A percentile compares a stretch with the other conserved stretches of the same genome.
These are phyloP conservation scores for Pseudogymnoascus sp. DNA, from an alignment of 2,329 filamentous ascomycete species.

Conservation along the genomic window DNA sequence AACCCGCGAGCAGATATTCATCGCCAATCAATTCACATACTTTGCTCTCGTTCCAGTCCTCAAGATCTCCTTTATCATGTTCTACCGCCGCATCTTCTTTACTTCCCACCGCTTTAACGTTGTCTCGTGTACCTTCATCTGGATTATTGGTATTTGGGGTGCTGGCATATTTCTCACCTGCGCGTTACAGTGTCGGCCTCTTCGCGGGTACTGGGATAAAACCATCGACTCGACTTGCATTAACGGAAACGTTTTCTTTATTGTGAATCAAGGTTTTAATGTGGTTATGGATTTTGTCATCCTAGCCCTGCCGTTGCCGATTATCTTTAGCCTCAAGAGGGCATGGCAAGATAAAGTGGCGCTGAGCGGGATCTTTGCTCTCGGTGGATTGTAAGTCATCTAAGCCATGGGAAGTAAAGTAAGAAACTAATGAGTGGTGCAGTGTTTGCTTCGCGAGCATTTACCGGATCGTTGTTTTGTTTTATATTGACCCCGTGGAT, in stretches of 20 bases:
- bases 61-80: background rate
- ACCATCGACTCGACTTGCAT: slow-evolving; percentile 16
- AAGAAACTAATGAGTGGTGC: background rate
- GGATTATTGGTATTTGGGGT: slow-evolving; percentile 16
- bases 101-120: slow-evolving; percentile 11
- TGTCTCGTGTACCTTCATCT: slow-evolving; percentile 17
- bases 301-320: slow-evolving; percentile 14
- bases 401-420: background rate
- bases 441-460: slow-evolving; percentile 19
- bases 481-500: slow-evolving; percentile 17
- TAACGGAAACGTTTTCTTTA: slow-evolving; percentile 16
- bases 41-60: background rate
- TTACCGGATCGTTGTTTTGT: slow-evolving; percentile 18
- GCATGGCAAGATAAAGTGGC: slow-evolving; percentile 13
- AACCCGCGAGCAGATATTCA: background rate
- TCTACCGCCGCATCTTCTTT: slow-evolving; percentile 4
- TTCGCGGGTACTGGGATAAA: slow-evolving; percentile 19
- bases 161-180: slow-evolving; percentile 13
- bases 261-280: slow-evolving; percentile 16
- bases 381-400: slow-evolving; percentile 15
- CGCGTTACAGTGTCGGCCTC: slow-evolving; percentile 17
- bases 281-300: slow-evolving; percentile 16
- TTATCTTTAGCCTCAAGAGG: slow-evolving; percentile 15
- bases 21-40: slow-evolving; percentile 3
- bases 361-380: slow-evolving; percentile 15